Conservation (phyloP, 345 rosid species). For the Heritiera littoralis region DNA sequence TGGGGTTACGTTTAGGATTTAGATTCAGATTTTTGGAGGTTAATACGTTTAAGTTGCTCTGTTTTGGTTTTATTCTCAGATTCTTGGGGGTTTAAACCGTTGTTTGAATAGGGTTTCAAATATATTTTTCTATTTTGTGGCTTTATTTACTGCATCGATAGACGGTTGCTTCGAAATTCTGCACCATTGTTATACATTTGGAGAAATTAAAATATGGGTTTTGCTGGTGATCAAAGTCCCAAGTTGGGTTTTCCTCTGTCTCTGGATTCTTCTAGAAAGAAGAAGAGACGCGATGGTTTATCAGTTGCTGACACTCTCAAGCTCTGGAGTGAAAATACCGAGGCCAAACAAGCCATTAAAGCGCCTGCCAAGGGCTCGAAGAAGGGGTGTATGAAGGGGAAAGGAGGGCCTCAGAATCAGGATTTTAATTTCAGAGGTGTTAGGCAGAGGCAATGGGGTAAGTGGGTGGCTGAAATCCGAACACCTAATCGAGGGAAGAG, state of each 20-base stretch:
- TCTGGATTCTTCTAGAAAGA: neutral
- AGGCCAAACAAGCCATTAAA: neutral
- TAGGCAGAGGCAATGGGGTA: constrained; percentile 92
- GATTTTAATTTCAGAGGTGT: constrained; percentile 67
- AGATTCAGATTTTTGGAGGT: neutral
- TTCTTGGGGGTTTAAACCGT: neutral
- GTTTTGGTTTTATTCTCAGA: neutral
- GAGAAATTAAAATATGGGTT: neutral
- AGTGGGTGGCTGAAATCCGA: constrained; percentile 95
- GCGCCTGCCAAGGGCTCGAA: constrained; percentile 66
- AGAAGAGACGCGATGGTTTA: neutral
- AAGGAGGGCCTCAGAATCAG: constrained; percentile 86
- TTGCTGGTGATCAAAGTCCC: neutral
- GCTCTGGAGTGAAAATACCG: neutral
- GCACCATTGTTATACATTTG: neutral
- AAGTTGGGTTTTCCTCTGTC: too few species aligned
- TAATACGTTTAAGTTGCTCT: neutral
- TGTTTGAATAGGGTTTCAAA: neutral
- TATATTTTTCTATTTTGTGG: neutral
- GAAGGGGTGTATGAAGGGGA: constrained; percentile 92
- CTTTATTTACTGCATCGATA: too few species aligned
- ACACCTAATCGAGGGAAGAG: constrained; percentile 63
- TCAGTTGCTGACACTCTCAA: constrained; percentile 6
- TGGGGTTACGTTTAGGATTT: neutral
- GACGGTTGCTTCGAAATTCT: neutral